phyloP scores from a whole-genome alignment of 257 asterid species.

The Solanum arcanum region DNA sequence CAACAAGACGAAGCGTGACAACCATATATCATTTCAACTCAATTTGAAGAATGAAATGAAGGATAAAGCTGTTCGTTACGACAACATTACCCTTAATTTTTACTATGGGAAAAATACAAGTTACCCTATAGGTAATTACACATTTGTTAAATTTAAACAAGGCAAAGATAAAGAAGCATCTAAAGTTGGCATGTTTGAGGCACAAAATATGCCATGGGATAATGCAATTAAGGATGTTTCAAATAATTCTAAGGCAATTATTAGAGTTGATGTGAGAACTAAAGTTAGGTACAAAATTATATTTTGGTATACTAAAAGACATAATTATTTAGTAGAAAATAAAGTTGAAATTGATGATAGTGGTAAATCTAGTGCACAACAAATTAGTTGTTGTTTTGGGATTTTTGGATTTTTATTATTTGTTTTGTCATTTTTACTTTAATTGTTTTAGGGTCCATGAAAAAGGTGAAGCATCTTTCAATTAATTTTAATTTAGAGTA shows the following conservation, averaged over 20 bases:
- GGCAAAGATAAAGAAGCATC: constrained; percentile 50
- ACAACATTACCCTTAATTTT: constrained; percentile 23
- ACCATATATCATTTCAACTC: constrained; percentile 38
- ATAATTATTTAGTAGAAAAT: constrained; percentile 15
- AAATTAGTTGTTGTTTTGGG: not conserved
- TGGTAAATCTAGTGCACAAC: constrained; percentile 41
- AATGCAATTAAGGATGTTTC: constrained; percentile 22
- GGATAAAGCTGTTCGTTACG: constrained; percentile 51
- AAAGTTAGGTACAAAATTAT: constrained; percentile 52
- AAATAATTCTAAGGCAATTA: constrained; percentile 27
- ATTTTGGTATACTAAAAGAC: constrained; percentile 39
- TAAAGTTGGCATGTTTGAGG: constrained; percentile 15
- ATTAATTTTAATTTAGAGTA: too few relatives aligned
- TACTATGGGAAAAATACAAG: constrained; percentile 16
- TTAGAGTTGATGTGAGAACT: constrained; percentile 45
- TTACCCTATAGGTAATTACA: constrained; percentile 29
- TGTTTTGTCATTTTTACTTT: not conserved
- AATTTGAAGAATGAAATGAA: constrained; percentile 50
- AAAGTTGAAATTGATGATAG: constrained; percentile 37
- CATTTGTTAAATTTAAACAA: constrained; percentile 45
- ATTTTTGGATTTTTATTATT: not conserved
- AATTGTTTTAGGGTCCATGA: not conserved
- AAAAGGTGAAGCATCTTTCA: not conserved
- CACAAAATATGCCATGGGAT: constrained; percentile 48
- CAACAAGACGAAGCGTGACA: constrained; percentile 5